Base-by-base conservation (phyloP, 2,329 filamentous ascomycete species). In the Xylaria sp. region DNA sequence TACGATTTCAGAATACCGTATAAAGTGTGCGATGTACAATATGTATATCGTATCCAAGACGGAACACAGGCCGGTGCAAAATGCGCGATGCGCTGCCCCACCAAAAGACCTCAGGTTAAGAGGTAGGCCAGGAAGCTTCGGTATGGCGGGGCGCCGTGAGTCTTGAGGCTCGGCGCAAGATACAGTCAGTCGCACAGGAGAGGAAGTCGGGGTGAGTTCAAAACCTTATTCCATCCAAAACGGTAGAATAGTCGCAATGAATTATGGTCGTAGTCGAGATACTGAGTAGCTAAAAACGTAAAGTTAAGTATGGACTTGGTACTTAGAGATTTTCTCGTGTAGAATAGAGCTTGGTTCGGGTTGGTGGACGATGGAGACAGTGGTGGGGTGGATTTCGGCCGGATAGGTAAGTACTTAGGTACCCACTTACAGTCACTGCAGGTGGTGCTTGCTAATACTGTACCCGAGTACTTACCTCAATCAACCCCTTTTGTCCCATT, bases 91-190 rank as follows among this genome's bases (percentile, higher is more conserved):
- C 52, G 18, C 51, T 67, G 65, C 65, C 65, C 69, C 69, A 66
- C 65, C 65, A 69, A 69, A 37, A n/a, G 41, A 58, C 56, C 57
- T 56, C 48, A 37, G 3, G 34, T 37, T 37, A 37, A 37, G 34
- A 37, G 34, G 34, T 9, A 44, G 48, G 59, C 37, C 46, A 62
- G 52, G 46, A 59, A 60, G 69, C 62, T 68, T 62, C 41, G 52
- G 57, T 37, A 68, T 69, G 66, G 69, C 58, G 66, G 69, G 69
- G 65, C 62, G 65, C 32, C 28, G 23, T 56, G 51, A 63, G 15
- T 37, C 34, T 37, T 6, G 7, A 8, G 48, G 25, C 15, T 34
- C 44, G 20, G 23, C 20, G 20, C 10, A 56, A 23, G 23, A 62
- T 44, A 10, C 50, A 13, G 34, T 50, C 23, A 23, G 52, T 37